Percentiles rank a stretch among this genome's conserved stretches.
phyloP scores from a whole-genome alignment of 106 monocot species.

The Triglochin maritima region DNA sequence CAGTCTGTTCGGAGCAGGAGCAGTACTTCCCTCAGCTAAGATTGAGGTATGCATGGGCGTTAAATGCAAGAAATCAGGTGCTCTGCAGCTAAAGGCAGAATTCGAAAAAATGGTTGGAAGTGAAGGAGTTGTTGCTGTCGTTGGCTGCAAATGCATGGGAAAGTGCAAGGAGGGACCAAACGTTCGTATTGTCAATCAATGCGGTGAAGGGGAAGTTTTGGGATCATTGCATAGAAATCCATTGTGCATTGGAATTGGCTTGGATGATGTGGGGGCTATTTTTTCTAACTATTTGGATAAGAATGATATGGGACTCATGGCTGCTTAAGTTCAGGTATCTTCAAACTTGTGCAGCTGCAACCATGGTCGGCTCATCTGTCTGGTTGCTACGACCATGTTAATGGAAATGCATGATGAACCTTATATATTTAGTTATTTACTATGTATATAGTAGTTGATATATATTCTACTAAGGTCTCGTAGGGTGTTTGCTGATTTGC shows the following conservation, averaged over 20 bases:
- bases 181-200: slow-evolving; percentile 28
- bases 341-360: too few relatives aligned
- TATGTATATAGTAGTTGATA: too few relatives aligned
- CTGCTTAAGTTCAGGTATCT: slow-evolving; percentile 6
- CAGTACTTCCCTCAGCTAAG: slow-evolving; percentile 8
- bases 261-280: slow-evolving; percentile 62
- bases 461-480: too few relatives aligned
- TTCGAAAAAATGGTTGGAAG: slow-evolving; percentile 48
- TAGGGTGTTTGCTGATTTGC: too few relatives aligned
- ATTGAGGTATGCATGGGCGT: slow-evolving; percentile 98
- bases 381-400: too few relatives aligned
- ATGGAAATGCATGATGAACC: too few relatives aligned
- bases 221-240: slow-evolving; percentile 11
- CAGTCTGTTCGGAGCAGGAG: neutral
- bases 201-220: neutral
- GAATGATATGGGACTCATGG: slow-evolving; percentile 9
- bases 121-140: slow-evolving; percentile 42
- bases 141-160: slow-evolving; percentile 97
- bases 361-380: too few relatives aligned
- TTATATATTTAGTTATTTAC: too few relatives aligned
- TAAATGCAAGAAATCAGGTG: slow-evolving; percentile 76
- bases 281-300: slow-evolving; percentile 40
- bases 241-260: slow-evolving; percentile 72
- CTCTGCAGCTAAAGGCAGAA: slow-evolving; percentile 46
- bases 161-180: slow-evolving; percentile 89